Conservation (phyloP, 768 basidiomycete species). For the Rhodotorula paludigena region DNA sequence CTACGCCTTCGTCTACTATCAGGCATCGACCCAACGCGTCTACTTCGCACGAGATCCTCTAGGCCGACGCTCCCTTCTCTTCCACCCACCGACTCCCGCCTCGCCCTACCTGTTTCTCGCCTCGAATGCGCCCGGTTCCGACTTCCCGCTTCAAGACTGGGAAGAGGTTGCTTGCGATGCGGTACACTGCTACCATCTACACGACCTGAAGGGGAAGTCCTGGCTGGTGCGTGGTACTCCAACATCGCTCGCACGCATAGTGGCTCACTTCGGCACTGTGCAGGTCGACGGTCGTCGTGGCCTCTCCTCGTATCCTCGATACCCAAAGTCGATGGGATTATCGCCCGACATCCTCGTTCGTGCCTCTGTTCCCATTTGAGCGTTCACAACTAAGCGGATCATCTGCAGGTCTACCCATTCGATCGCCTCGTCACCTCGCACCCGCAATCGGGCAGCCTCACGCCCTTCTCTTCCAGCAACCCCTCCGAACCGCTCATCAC, state of each 20-base stretch:
- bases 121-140: conserved; percentile 60
- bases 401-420: conserved; percentile 34
- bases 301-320: conserved; percentile 8
- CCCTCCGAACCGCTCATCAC: conserved; percentile 6
- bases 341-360: conserved; percentile 14
- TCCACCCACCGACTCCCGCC: conserved; percentile 56
- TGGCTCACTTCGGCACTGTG: neutral
- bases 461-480: neutral
- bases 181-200: conserved; percentile 12
- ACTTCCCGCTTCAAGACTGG: conserved; percentile 59
- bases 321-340: neutral
- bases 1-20: conserved; percentile 77
- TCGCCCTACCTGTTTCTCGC: conserved; percentile 60
- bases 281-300: conserved; percentile 4
- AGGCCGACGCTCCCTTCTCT: conserved; percentile 75
- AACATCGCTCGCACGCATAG: no score
- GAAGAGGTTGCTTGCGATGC: conserved; percentile 19
- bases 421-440: conserved; percentile 41
- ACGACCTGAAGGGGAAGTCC: conserved; percentile 2
- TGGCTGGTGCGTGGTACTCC: conserved; percentile 5
- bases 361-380: neutral
- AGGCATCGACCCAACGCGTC: conserved; percentile 51
- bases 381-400: neutral
- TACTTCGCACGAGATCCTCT: conserved; percentile 78
- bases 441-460: conserved; percentile 33